A percentile compares a stretch with the other conserved stretches of the same genome.
Conservation (phyloP, 345 rosid genomes). For the Melaleuca quinquenervia region DNA sequence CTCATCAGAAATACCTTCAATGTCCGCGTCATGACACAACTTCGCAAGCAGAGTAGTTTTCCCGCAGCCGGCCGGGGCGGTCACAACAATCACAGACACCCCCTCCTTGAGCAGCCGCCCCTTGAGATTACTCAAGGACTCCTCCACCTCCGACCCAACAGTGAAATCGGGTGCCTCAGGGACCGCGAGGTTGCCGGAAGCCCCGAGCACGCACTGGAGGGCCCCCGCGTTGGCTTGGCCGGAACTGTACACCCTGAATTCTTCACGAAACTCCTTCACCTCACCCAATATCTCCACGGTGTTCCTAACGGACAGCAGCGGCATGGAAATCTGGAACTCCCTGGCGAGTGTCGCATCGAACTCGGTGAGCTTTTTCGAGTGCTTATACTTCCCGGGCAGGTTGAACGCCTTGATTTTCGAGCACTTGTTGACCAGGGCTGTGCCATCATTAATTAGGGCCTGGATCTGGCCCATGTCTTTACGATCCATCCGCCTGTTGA, state of each 20-base stretch:
- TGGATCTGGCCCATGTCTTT: background rate
- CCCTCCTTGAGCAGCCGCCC: background rate
- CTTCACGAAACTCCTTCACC: background rate
- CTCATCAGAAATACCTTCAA: background rate
- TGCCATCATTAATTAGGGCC: background rate
- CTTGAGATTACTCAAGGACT: background rate
- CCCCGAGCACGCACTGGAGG: background rate
- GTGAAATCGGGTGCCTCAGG: background rate
- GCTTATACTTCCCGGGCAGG: accelerated
- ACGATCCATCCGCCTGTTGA: background rate
- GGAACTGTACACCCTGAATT: background rate
- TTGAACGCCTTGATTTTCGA: background rate
- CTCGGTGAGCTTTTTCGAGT: background rate
- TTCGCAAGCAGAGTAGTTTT: background rate
- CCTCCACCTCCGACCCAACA: background rate
- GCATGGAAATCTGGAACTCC: background rate
- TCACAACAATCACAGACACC: background rate
- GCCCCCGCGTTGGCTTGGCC: background rate
- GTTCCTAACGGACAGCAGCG: accelerated
- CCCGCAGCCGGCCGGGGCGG: background rate
- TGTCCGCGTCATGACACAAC: constrained; percentile 2
- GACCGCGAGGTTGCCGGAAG: background rate
- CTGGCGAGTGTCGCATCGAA: background rate
- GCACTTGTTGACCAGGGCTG: background rate
- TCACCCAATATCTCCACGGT: background rate